A percentile compares a stretch with the other conserved stretches of the same genome.
Conservation (phyloP, 1,284 basidiomycete species). For the Trichosporon sp. region DNA sequence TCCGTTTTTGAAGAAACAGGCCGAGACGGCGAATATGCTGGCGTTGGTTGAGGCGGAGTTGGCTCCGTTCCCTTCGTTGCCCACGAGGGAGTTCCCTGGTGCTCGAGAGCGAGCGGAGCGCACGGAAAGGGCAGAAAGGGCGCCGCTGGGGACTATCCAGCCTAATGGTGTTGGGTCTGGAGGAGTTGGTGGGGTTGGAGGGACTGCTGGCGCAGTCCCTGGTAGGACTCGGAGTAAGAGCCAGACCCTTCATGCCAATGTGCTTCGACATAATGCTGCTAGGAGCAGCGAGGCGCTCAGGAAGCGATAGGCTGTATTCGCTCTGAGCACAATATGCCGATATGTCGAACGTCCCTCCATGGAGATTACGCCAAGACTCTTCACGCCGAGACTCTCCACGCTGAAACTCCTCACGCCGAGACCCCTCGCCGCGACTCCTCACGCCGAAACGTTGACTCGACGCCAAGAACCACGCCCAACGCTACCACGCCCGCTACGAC, state of each 20-base stretch:
- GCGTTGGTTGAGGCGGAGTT: not conserved
- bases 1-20: slow-evolving; percentile 28
- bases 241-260: slow-evolving; percentile 1
- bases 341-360: no score
- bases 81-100: no score
- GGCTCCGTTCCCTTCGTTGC: not conserved
- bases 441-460: no score
- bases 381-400: no score
- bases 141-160: slow-evolving; percentile 20
- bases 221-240: not conserved
- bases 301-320: slow-evolving; percentile 2
- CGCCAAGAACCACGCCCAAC: no score
- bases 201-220: not conserved
- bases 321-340: no score
- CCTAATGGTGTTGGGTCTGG: not conserved
- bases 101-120: no score
- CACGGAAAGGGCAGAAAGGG: slow-evolving; percentile 1
- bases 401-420: no score
- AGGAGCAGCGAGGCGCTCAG: not conserved
- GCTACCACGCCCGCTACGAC: no score
- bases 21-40: not conserved
- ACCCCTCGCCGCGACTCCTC: no score
- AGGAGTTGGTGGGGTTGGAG: not conserved
- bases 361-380: no score
- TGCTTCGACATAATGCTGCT: slow-evolving; percentile 7